Evolutionary conservation across 83 land plant species (phyloP).

Genomic region (Thuja plicata): DNA sequence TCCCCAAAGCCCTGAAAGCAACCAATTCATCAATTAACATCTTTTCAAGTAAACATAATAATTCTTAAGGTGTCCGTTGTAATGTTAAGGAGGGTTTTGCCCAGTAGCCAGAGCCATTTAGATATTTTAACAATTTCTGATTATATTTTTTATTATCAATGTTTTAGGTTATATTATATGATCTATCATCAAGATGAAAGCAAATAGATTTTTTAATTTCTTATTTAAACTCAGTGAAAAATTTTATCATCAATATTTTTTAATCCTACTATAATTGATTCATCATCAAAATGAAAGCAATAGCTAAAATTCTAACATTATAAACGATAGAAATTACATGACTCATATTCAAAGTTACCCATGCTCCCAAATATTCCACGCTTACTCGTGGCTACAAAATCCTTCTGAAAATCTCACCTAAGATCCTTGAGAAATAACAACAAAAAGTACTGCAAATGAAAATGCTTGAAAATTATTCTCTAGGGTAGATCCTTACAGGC

Average conservation of each 20-base stretch:
- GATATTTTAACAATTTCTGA: neutral
- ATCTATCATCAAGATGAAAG: too few species aligned
- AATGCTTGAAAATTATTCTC: neutral
- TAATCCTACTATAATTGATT: too few species aligned
- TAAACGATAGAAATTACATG: too few species aligned
- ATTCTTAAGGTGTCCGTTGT: neutral
- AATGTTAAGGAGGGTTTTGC: neutral
- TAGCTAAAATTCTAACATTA: too few species aligned
- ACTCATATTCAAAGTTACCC: neutral
- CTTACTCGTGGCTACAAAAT: neutral
- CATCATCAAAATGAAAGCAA: too few species aligned
- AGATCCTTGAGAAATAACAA: neutral
- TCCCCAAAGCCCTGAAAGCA: constrained; percentile 12
- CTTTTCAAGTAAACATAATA: neutral
- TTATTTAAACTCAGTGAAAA: too few species aligned
- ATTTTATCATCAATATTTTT: too few species aligned
- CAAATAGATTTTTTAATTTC: too few species aligned
- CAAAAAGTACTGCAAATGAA: too few species aligned
- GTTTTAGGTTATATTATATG: too few species aligned
- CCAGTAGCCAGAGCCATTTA: neutral
- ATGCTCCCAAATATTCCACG: neutral
- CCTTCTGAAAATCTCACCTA: neutral
- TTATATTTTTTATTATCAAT: too few species aligned
- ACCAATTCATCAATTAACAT: neutral
- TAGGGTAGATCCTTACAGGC: constrained; percentile 15